Evolutionary conservation across 441 rosid species (phyloP).

Genomic region (Kokia cookei): DNA sequence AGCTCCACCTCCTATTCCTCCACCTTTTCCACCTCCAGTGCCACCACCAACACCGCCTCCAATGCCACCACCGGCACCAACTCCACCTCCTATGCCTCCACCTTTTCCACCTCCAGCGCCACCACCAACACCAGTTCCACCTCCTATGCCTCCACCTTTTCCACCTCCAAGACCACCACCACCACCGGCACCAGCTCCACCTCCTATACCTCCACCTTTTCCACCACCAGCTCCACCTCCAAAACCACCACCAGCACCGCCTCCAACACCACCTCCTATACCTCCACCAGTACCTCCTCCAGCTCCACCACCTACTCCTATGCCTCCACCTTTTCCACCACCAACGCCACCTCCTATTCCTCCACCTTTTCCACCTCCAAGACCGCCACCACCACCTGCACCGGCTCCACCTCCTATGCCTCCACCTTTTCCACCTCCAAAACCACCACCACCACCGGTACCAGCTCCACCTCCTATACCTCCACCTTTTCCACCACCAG

Average conservation of each 20-base stretch:
- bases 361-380: slow-evolving; percentile 12
- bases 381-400: slow-evolving; percentile 18
- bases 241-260: slow-evolving; percentile 17
- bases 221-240: slow-evolving; percentile 8
- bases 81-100: not conserved
- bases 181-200: slow-evolving; percentile 5
- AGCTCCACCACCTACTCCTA: slow-evolving; percentile 10
- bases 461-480: slow-evolving; percentile 13
- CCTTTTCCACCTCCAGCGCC: slow-evolving; percentile 17
- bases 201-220: slow-evolving; percentile 21
- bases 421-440: not conserved
- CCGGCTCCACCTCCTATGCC: slow-evolving; percentile 1
- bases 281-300: slow-evolving; percentile 11
- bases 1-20: not conserved
- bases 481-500: slow-evolving; percentile 17
- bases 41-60: slow-evolving; percentile 9
- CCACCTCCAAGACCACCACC: not conserved
- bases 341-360: not conserved
- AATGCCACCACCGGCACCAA: slow-evolving; percentile 16
- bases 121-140: slow-evolving; percentile 8
- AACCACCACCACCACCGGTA: not conserved
- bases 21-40: not conserved
- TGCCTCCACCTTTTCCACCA: slow-evolving; percentile 7
- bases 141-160: slow-evolving; percentile 10
- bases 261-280: not conserved